These are phyloP conservation scores for Pleurozium schreberi DNA, from an alignment of 225 moss, liverwort and hornwort genomes.

Conservation along the genomic window DNA sequence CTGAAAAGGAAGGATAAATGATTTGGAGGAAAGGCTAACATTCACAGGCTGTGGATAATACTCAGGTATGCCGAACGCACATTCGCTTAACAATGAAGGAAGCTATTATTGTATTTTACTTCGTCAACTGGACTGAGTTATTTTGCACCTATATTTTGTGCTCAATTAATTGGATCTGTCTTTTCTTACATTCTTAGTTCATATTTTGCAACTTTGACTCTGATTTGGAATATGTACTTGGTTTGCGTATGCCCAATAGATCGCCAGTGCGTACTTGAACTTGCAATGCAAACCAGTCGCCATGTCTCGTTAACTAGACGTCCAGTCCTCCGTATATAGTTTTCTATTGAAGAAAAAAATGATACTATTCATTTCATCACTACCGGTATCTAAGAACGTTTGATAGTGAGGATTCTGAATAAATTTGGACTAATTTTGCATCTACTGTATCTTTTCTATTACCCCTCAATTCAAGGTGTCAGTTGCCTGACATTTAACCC, in stretches of 20 bases:
- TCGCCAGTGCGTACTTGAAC: not conserved
- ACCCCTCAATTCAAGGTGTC: not conserved
- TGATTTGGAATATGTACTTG: not conserved
- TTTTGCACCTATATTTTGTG: not conserved
- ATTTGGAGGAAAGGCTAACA: not conserved
- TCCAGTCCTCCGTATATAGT: not conserved
- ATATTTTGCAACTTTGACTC: not conserved
- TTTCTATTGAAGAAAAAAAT: not conserved
- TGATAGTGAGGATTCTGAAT: not conserved
- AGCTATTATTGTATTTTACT: slow-evolving; percentile 10
- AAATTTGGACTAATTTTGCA: not conserved
- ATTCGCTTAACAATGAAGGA: slow-evolving; percentile 5
- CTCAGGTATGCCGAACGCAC: not conserved
- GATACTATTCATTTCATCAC: not conserved
- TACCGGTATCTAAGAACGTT: not conserved
- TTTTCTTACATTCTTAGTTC: too few relatives aligned
- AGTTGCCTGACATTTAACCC: not conserved
- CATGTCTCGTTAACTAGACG: not conserved
- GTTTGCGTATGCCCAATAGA: not conserved
- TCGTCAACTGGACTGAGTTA: not conserved
- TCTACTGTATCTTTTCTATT: not conserved
- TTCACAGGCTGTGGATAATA: not conserved
- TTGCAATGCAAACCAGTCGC: not conserved
- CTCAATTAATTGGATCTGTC: not conserved
- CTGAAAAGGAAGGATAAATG: not conserved